Conservation (phyloP, 1,284 basidiomycete species). For the Porogramme epimiltina region DNA sequence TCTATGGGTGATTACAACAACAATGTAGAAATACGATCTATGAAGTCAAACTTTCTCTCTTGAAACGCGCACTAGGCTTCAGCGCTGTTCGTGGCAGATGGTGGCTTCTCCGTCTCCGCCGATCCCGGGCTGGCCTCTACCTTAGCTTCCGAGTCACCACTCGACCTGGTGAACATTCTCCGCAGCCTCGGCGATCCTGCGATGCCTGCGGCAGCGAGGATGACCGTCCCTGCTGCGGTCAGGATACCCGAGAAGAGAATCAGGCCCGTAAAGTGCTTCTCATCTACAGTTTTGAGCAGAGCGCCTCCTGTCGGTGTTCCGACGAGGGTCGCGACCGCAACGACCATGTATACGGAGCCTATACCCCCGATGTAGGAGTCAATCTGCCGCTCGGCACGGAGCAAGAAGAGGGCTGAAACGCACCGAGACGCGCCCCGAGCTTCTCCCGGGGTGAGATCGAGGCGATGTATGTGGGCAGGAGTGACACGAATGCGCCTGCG, state of each 20-base stretch:
- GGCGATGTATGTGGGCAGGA: conserved; percentile 64
- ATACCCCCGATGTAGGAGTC: neutral
- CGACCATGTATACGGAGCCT: conserved; percentile 32
- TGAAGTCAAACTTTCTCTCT: too few relatives aligned
- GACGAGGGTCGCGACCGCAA: conserved; percentile 30
- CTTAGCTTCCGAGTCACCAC: too few relatives aligned
- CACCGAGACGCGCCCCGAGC: conserved; percentile 32
- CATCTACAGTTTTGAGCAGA: conserved; percentile 27
- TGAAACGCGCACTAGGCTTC: too few relatives aligned
- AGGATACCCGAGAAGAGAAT: conserved; percentile 36
- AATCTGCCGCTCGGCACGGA: neutral
- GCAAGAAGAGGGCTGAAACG: conserved; percentile 1
- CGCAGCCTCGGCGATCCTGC: conserved; percentile 5
- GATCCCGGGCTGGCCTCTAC: too few relatives aligned
- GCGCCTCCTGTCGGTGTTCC: conserved; percentile 37
- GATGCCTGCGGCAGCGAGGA: conserved; percentile 16
- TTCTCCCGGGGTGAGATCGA: conserved; percentile 47
- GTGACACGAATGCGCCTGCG: conserved; percentile 60
- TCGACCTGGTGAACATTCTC: neutral
- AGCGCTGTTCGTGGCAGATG: too few relatives aligned
- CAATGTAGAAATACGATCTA: too few relatives aligned
- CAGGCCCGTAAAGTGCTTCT: conserved; percentile 30
- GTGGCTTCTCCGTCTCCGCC: too few relatives aligned
- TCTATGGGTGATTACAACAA: too few relatives aligned
- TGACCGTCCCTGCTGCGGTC: conserved; percentile 15